Conservation (phyloP, 2,329 filamentous ascomycete species). For the Diaporthe sp. region DNA sequence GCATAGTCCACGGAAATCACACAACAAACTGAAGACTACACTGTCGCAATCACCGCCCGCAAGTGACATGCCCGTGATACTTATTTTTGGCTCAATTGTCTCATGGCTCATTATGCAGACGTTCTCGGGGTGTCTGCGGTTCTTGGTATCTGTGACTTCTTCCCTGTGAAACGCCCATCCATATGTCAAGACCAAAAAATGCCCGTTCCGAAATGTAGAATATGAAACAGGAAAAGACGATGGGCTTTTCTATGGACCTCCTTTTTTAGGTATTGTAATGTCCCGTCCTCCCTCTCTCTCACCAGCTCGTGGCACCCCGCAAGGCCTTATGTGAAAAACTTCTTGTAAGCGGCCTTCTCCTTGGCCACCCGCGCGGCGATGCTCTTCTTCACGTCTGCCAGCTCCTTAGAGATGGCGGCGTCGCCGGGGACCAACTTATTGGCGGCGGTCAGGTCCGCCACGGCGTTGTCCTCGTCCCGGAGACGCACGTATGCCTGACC, state of each 20-base stretch:
- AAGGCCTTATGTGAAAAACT: constrained; percentile 78
- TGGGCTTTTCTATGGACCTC: constrained; percentile 4
- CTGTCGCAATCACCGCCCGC: neutral
- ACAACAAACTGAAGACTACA: neutral
- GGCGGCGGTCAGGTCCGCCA: constrained; percentile 81
- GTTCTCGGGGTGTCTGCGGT: constrained; percentile 8
- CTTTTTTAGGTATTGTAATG: neutral
- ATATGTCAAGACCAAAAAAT: constrained; percentile 30
- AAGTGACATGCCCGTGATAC: neutral
- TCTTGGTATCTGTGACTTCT: constrained; percentile 41
- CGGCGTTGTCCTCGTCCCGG: constrained; percentile 87
- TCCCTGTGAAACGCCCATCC: constrained; percentile 35
- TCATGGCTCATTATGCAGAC: constrained; percentile 28
- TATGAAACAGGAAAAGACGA: neutral
- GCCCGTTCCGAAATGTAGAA: constrained; percentile 1
- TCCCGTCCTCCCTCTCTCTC: neutral
- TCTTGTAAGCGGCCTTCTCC: constrained; percentile 93
- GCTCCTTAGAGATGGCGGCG: constrained; percentile 79
- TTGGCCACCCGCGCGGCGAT: constrained; percentile 81
- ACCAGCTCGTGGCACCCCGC: neutral
- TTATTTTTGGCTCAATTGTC: neutral
- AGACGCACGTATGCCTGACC: constrained; percentile 79
- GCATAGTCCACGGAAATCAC: neutral
- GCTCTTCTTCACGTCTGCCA: constrained; percentile 82
- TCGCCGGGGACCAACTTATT: constrained; percentile 81